Percentiles rank a stretch among this genome's conserved stretches.
Evolutionary conservation across 2,329 filamentous ascomycete species (phyloP).

Genomic region (Geosmithia putterillii): DNA sequence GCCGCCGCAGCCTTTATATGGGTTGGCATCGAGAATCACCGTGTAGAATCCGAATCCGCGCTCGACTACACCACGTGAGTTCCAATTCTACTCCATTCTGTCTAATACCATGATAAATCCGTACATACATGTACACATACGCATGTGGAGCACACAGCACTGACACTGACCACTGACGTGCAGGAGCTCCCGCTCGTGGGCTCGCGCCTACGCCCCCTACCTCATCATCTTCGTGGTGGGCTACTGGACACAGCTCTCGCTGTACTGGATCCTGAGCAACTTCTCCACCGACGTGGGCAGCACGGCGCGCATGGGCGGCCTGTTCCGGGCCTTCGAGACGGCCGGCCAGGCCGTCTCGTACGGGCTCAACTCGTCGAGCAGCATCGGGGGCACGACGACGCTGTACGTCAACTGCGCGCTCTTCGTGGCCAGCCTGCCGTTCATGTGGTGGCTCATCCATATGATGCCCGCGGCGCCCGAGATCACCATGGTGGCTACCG

Average conservation of each 20-base stretch:
- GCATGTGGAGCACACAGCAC: background rate
- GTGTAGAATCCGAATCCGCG: background rate
- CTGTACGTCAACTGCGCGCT: background rate
- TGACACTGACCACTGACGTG: background rate
- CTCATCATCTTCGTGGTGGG: background rate
- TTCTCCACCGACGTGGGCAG: background rate
- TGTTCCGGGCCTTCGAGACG: background rate
- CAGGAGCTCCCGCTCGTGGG: background rate
- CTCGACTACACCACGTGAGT: background rate
- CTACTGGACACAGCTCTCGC: background rate
- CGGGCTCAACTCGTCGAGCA: background rate
- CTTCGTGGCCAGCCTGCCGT: background rate
- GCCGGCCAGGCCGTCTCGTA: background rate
- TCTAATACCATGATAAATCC: too few relatives aligned
- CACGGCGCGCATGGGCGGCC: background rate
- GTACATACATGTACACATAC: background rate
- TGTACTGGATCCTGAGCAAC: background rate
- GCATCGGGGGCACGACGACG: background rate
- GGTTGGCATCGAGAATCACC: background rate
- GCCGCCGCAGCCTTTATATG: background rate
- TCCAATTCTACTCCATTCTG: too few relatives aligned
- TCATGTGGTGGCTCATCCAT: background rate
- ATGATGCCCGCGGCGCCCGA: background rate
- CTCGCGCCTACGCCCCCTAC: background rate
- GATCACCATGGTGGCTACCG: background rate